phyloP scores from a whole-genome alignment of 805 yeast species.

The Saturnispora bothae region DNA sequence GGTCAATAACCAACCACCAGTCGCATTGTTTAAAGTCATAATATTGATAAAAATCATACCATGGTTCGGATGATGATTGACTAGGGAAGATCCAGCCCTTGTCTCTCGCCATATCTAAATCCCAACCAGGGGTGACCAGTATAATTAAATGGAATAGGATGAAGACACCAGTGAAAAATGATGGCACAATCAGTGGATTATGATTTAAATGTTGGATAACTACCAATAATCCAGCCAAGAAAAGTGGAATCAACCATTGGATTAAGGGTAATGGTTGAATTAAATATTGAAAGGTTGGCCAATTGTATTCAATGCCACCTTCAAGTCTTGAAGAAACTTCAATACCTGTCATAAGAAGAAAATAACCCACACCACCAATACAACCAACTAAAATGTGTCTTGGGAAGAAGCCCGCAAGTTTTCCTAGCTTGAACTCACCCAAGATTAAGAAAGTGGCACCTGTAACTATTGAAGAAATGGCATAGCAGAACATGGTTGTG shows the following conservation, averaged over 20 bases:
- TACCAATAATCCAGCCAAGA: constrained; percentile 51
- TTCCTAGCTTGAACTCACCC: constrained; percentile 75
- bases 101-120: constrained; percentile 49
- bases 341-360: constrained; percentile 77
- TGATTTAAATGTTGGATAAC: constrained; percentile 47
- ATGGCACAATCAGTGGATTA: constrained; percentile 68
- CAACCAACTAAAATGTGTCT: constrained; percentile 94
- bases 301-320: constrained; percentile 57
- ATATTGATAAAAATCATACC: constrained; percentile 76
- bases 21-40: constrained; percentile 66
- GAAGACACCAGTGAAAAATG: constrained; percentile 66
- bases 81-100: constrained; percentile 79
- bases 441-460: constrained; percentile 69
- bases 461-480: constrained; percentile 73
- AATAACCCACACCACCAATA: constrained; percentile 97
- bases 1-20: constrained; percentile 57
- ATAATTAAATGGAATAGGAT: constrained; percentile 59
- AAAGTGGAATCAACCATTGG: constrained; percentile 64
- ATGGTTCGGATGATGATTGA: constrained; percentile 59
- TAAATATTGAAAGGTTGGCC: constrained; percentile 41
- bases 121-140: constrained; percentile 53
- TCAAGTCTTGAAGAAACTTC: constrained; percentile 83
- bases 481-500: constrained; percentile 81
- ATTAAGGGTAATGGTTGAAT: constrained; percentile 35
- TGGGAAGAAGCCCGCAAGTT: constrained; percentile 90